Conservation (phyloP, 805 yeast species). For the Spathaspora passalidarum region DNA sequence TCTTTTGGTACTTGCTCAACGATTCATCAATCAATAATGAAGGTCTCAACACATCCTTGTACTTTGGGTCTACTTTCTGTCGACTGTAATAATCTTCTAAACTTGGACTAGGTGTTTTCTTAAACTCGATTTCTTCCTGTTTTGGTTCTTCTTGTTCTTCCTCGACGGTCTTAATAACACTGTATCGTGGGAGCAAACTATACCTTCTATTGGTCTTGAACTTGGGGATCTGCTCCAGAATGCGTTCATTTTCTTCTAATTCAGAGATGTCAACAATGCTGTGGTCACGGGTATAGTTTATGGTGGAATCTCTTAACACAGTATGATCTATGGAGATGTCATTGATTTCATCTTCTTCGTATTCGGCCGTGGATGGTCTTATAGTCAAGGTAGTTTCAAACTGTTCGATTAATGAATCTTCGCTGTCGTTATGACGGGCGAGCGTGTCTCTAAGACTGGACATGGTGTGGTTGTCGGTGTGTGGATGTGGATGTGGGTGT, state of each 20-base stretch:
- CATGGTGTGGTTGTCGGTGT: no score
- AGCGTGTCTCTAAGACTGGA: background rate
- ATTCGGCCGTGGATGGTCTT: constrained; percentile 35
- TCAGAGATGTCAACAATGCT: constrained; percentile 32
- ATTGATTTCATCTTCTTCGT: constrained; percentile 27
- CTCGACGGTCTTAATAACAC: constrained; percentile 12
- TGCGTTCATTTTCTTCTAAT: constrained; percentile 32
- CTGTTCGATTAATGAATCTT: constrained; percentile 39
- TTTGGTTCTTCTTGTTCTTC: constrained; percentile 7
- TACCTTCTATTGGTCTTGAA: constrained; percentile 31
- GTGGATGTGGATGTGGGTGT: no score
- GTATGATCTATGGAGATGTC: constrained; percentile 39
- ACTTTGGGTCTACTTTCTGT: constrained; percentile 14
- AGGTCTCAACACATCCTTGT: constrained; percentile 31
- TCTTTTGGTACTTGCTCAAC: constrained; percentile 34
- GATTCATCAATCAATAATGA: constrained; percentile 35
- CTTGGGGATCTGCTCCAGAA: constrained; percentile 35
- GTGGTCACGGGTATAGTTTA: constrained; percentile 27
- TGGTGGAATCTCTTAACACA: constrained; percentile 21
- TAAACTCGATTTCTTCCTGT: constrained; percentile 2
- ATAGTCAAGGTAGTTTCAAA: constrained; percentile 45
- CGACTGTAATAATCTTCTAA: constrained; percentile 12
- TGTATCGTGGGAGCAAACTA: constrained; percentile 24
- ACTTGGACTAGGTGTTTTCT: constrained; percentile 13
- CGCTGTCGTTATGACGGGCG: constrained; percentile 22